Evolutionary conservation across 2,329 filamentous ascomycete species (phyloP).

Genomic region (Verticillium tricorpus): DNA sequence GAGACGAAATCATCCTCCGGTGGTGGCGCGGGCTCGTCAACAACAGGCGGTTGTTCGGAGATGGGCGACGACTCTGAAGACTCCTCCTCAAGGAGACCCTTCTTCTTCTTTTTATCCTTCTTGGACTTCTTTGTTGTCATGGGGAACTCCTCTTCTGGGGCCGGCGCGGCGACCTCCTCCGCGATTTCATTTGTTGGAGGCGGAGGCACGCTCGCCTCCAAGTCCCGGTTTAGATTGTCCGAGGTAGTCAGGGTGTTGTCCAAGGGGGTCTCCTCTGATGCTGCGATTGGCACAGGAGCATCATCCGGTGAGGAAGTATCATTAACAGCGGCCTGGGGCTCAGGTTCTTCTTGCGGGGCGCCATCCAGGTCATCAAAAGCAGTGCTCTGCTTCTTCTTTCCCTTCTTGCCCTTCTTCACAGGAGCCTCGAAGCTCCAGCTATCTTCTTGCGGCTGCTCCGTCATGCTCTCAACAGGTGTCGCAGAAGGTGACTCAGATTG

Average conservation of each 20-base stretch:
- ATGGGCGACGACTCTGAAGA: neutral
- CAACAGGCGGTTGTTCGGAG: neutral
- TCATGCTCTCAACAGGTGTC: neutral
- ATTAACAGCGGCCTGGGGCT: neutral
- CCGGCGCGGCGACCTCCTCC: conserved; percentile 11
- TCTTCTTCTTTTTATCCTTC: conserved; percentile 27
- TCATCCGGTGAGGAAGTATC: neutral
- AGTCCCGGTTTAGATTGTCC: neutral
- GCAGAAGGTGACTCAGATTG: neutral
- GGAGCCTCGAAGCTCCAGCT: conserved; percentile 4
- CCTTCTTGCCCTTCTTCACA: conserved; percentile 26
- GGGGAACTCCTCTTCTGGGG: conserved; percentile 15
- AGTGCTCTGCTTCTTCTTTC: conserved; percentile 21
- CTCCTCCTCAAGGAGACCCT: conserved; percentile 1
- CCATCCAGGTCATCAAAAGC: conserved; percentile 4
- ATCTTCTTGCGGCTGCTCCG: conserved; percentile 2
- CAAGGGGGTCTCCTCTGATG: neutral
- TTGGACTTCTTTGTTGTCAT: conserved; percentile 22
- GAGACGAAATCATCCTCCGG: neutral
- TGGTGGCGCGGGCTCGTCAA: neutral
- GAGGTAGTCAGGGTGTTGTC: neutral
- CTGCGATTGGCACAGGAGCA: neutral
- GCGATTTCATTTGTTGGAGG: conserved; percentile 3
- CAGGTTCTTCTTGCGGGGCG: neutral
- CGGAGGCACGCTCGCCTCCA: neutral